These are phyloP conservation scores for Malassezia japonica DNA, from an alignment of 1,284 basidiomycete genomes.

Conservation along the genomic window DNA sequence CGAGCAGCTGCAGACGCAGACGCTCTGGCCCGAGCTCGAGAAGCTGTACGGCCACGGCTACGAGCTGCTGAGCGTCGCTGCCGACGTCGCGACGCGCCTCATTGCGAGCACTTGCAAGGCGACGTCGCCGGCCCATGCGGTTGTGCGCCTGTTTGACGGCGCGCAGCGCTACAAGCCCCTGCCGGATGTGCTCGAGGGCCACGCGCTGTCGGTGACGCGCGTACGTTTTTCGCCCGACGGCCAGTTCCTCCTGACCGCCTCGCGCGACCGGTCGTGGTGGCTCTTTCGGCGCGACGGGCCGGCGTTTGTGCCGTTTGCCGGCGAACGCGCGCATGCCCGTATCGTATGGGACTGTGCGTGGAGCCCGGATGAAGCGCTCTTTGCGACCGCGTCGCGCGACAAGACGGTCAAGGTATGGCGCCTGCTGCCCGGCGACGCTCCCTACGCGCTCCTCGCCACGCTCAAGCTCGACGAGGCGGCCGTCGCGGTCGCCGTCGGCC, in stretches of 20 bases:
- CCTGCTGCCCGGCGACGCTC: constrained; percentile 4
- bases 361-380: constrained; percentile 58
- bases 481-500: constrained; percentile 25
- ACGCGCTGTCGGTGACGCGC: constrained; percentile 77
- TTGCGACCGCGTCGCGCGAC: constrained; percentile 88
- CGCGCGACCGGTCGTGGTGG: constrained; percentile 84
- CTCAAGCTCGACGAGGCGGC: constrained; percentile 25
- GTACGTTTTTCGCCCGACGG: constrained; percentile 82
- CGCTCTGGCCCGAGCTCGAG: constrained; percentile 91
- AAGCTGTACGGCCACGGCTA: constrained; percentile 98
- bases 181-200: constrained; percentile 62
- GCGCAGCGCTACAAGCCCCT: constrained; percentile 60
- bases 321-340: constrained; percentile 70
- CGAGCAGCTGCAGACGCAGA: constrained; percentile 63
- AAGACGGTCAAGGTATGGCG: constrained; percentile 61
- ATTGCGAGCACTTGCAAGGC: constrained; percentile 90
- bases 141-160: constrained; percentile 67
- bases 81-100: constrained; percentile 49
- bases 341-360: constrained; percentile 95
- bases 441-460: constrained; percentile 18
- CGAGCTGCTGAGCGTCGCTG: constrained; percentile 58
- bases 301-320: constrained; percentile 23
- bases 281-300: constrained; percentile 55
- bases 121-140: constrained; percentile 74
- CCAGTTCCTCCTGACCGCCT: constrained; percentile 66